Conservation (phyloP, 2,329 filamentous ascomycete species). For the Falciphora oryzae region DNA sequence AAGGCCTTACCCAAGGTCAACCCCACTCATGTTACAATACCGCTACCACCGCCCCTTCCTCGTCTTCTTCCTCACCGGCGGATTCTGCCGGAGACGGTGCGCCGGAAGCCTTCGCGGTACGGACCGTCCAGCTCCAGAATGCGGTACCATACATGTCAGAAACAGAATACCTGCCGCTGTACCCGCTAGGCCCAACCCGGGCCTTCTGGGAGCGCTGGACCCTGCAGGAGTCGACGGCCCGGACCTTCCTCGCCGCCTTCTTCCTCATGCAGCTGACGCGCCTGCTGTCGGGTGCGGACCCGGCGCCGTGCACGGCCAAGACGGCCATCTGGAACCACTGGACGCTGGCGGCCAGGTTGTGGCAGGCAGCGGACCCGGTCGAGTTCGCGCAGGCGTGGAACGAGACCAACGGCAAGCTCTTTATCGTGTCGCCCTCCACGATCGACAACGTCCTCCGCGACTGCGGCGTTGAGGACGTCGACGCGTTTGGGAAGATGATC, state of each 20-base stretch:
- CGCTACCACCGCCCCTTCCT: neutral
- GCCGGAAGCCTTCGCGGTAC: neutral
- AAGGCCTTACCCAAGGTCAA: neutral
- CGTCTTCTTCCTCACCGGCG: neutral
- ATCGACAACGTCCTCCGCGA: conserved; percentile 13
- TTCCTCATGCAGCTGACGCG: conserved; percentile 37
- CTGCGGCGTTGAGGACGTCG: conserved; percentile 16
- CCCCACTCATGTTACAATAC: neutral
- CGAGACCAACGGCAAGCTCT: conserved; percentile 24
- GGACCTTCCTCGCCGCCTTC: conserved; percentile 43
- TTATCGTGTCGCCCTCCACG: conserved; percentile 26
- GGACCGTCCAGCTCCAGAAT: neutral
- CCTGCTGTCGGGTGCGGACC: conserved; percentile 24
- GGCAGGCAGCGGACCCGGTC: conserved; percentile 29
- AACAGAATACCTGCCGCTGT: conserved; percentile 20
- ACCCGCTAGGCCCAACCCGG: conserved; percentile 33
- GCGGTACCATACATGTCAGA: conserved; percentile 8
- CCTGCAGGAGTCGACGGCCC: conserved; percentile 46
- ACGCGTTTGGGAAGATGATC: conserved; percentile 20
- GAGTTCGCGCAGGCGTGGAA: conserved; percentile 34
- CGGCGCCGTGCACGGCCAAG: conserved; percentile 23
- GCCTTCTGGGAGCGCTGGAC: conserved; percentile 46
- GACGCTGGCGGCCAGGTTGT: conserved; percentile 33
- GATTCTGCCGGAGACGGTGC: neutral
- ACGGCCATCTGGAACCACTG: conserved; percentile 29